Conservation (phyloP, 2,329 filamentous ascomycete genomes). For the Albifimbria verrucaria region DNA sequence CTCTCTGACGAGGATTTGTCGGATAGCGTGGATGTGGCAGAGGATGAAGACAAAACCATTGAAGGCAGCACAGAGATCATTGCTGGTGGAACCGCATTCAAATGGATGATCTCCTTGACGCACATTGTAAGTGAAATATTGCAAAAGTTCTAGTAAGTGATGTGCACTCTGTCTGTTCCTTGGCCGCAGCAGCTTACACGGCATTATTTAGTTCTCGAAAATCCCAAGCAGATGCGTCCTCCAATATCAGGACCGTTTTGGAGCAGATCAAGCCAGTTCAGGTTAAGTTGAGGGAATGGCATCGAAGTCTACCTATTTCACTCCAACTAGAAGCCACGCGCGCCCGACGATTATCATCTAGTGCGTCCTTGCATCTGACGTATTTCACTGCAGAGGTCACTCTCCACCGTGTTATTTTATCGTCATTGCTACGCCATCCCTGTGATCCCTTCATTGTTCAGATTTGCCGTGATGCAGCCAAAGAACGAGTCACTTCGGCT, state of each 20-base stretch:
- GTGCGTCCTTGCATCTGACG: constrained; percentile 31
- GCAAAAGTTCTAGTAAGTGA: constrained; percentile 7
- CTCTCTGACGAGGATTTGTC: constrained; percentile 29
- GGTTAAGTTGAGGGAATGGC: constrained; percentile 6
- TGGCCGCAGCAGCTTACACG: not conserved
- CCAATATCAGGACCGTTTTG: constrained; percentile 6
- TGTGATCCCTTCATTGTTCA: constrained; percentile 25
- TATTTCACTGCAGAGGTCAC: constrained; percentile 41
- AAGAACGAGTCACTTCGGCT: constrained; percentile 25
- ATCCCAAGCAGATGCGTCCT: constrained; percentile 3
- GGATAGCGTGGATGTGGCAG: constrained; percentile 18
- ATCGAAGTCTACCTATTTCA: constrained; percentile 1
- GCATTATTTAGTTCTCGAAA: constrained; percentile 6
- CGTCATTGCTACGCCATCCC: constrained; percentile 27
- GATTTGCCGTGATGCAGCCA: constrained; percentile 25
- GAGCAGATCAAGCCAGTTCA: constrained; percentile 7
- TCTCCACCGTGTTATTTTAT: constrained; percentile 38
- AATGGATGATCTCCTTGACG: constrained; percentile 15
- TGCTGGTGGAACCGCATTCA: constrained; percentile 17
- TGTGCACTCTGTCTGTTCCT: not conserved
- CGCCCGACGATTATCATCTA: constrained; percentile 21
- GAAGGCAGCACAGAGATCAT: constrained; percentile 6
- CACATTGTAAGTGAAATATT: constrained; percentile 7
- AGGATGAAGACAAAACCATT: constrained; percentile 1
- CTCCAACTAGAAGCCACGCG: not conserved